Conservation (phyloP, 1,284 basidiomycete genomes). For the Cryptococcus sp. region DNA sequence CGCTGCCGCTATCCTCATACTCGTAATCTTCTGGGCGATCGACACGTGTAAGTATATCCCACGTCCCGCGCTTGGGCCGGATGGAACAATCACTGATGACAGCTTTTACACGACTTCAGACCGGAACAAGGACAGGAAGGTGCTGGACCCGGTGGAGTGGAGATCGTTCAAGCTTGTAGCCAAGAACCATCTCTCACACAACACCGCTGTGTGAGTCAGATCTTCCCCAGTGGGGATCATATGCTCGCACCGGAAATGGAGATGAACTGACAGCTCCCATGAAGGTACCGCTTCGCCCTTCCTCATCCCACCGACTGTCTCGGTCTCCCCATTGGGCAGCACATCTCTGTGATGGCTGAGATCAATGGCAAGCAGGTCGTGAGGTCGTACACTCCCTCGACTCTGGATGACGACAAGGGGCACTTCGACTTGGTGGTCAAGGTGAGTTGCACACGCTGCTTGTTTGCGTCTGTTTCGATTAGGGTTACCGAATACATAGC, state of each 20-base stretch:
- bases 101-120: neutral
- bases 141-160: conserved; percentile 57
- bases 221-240: conserved; percentile 1
- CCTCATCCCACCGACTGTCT: conserved; percentile 70
- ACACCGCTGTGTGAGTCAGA: conserved; percentile 77
- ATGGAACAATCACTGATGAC: neutral
- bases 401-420: conserved; percentile 84
- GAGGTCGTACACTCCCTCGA: conserved; percentile 92
- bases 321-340: conserved; percentile 93
- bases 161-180: conserved; percentile 75
- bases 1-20: conserved; percentile 16
- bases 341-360: conserved; percentile 86
- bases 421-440: conserved; percentile 97
- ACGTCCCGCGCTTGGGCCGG: neutral
- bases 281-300: conserved; percentile 86
- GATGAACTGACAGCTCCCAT: conserved; percentile 1
- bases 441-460: conserved; percentile 53
- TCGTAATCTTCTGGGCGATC: conserved; percentile 15
- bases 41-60: neutral
- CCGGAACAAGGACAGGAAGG: conserved; percentile 12
- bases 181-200: conserved; percentile 85
- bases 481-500: neutral
- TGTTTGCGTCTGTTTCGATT: neutral
- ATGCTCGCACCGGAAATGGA: neutral
- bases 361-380: conserved; percentile 86